A percentile compares a stretch with the other conserved stretches of the same genome.
These are phyloP conservation scores for Saturnispora silvae DNA, from an alignment of 805 yeast species.

Conservation along the genomic window DNA sequence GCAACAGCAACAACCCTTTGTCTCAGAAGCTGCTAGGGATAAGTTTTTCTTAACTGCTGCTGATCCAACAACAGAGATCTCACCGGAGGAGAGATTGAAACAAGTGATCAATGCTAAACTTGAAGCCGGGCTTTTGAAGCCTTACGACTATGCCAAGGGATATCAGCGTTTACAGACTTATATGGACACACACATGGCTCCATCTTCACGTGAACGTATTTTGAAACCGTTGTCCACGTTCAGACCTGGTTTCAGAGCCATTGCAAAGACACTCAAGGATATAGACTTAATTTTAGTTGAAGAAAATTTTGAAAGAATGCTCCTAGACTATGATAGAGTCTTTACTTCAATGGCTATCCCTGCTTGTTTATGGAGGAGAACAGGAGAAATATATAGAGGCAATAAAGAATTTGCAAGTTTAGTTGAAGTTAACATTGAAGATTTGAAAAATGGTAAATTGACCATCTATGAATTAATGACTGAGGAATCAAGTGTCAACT, in stretches of 20 bases:
- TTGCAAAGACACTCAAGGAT: slow-evolving; percentile 82
- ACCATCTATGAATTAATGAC: slow-evolving; percentile 92
- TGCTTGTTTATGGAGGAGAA: slow-evolving; percentile 93
- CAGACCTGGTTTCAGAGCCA: slow-evolving; percentile 88
- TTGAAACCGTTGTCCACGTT: slow-evolving; percentile 76
- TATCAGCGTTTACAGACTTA: slow-evolving; percentile 81
- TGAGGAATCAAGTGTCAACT: slow-evolving; percentile 91
- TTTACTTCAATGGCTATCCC: slow-evolving; percentile 97
- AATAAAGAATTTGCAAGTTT: slow-evolving; percentile 92
- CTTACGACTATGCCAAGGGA: slow-evolving; percentile 89
- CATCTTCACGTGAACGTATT: slow-evolving; percentile 72
- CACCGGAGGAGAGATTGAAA: slow-evolving; percentile 87
- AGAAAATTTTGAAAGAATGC: slow-evolving; percentile 88
- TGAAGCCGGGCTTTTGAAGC: slow-evolving; percentile 86
- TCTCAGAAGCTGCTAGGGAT: slow-evolving; percentile 75
- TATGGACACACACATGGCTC: slow-evolving; percentile 88
- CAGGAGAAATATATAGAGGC: slow-evolving; percentile 92
- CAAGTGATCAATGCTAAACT: slow-evolving; percentile 90
- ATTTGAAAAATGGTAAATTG: slow-evolving; percentile 79
- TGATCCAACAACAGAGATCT: slow-evolving; percentile 88
- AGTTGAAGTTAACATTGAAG: slow-evolving; percentile 84
- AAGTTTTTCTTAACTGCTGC: slow-evolving; percentile 94
- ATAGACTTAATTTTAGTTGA: slow-evolving; percentile 87
- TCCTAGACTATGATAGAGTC: slow-evolving; percentile 86
- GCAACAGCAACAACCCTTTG: slow-evolving; percentile 19